Percentiles rank a stretch among this genome's conserved stretches.
phyloP scores from a whole-genome alignment of 78 protist species.

The Dictyostelium intermedium region DNA sequence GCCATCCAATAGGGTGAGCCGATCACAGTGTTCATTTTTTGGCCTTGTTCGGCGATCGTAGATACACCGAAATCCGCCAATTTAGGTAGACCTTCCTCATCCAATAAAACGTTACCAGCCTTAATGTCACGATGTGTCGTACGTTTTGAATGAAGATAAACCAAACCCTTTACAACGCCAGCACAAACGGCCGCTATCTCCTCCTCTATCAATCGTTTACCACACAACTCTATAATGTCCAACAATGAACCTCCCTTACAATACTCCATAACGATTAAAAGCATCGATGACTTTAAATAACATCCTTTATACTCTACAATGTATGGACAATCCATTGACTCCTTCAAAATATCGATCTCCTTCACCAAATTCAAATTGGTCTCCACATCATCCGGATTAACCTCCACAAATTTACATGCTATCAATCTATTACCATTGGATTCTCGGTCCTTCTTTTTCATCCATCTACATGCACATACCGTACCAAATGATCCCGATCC shows the following conservation, averaged over 20 bases:
- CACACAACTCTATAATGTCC: conserved; percentile 55
- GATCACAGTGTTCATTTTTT: conserved; percentile 89
- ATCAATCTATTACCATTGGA: conserved; percentile 48
- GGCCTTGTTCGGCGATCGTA: conserved; percentile 72
- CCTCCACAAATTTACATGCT: conserved; percentile 73
- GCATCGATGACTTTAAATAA: conserved; percentile 46
- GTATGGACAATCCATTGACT: conserved; percentile 73
- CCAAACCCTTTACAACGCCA: conserved; percentile 77
- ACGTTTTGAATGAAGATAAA: conserved; percentile 58
- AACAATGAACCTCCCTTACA: conserved; percentile 69
- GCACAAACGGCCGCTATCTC: conserved; percentile 84
- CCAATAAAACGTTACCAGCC: conserved; percentile 69
- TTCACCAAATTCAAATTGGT: conserved; percentile 57
- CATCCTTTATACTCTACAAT: conserved; percentile 82
- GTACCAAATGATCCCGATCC: conserved; percentile 77
- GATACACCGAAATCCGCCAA: conserved; percentile 72
- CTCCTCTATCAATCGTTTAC: conserved; percentile 41
- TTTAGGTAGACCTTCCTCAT: conserved; percentile 74
- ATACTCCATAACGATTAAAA: conserved; percentile 77
- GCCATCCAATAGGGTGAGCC: conserved; percentile 98
- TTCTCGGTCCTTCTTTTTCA: conserved; percentile 71
- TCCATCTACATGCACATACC: conserved; percentile 75
- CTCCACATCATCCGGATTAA: conserved; percentile 40
- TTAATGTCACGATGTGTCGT: conserved; percentile 80
- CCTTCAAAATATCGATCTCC: conserved; percentile 72